phyloP scores from a whole-genome alignment of 371 early-diverging fungal genomes.

The Lichtheimia ornata region DNA sequence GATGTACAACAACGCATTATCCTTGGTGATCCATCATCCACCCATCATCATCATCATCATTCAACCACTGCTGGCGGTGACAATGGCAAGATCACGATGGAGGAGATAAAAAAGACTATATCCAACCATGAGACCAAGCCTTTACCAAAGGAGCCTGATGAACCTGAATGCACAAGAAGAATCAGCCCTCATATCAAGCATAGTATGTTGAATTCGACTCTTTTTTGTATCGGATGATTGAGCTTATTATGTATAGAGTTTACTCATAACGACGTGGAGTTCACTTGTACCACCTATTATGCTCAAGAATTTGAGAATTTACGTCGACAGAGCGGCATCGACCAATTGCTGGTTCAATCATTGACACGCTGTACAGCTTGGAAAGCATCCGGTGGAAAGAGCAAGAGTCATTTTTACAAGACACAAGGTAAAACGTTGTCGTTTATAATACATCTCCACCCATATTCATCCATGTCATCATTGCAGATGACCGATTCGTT shows the following conservation, averaged over 20 bases:
- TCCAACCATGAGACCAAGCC: conserved; percentile 12
- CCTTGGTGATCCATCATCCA: too few relatives aligned
- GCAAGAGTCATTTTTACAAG: conserved; percentile 63
- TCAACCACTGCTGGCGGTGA: too few relatives aligned
- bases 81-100: neutral
- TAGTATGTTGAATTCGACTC: neutral
- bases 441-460: neutral
- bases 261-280: conserved; percentile 68
- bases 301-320: conserved; percentile 87
- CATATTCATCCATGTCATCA: neutral
- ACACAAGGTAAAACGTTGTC: conserved; percentile 49
- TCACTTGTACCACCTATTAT: conserved; percentile 84
- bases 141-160: conserved; percentile 8
- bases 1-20: too few relatives aligned
- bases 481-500: conserved; percentile 80
- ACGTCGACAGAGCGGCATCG: conserved; percentile 77
- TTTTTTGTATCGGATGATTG: too few relatives aligned
- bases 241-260: conserved; percentile 48
- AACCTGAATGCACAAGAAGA: conserved; percentile 5
- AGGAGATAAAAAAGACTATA: neutral
- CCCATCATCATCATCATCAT: too few relatives aligned
- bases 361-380: conserved; percentile 80
- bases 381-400: conserved; percentile 85
- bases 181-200: conserved; percentile 45
- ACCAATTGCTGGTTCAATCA: conserved; percentile 75